Evolutionary conservation across 192 early-diverging fungal species (phyloP).

Genomic region (Diversispora epigaea): DNA sequence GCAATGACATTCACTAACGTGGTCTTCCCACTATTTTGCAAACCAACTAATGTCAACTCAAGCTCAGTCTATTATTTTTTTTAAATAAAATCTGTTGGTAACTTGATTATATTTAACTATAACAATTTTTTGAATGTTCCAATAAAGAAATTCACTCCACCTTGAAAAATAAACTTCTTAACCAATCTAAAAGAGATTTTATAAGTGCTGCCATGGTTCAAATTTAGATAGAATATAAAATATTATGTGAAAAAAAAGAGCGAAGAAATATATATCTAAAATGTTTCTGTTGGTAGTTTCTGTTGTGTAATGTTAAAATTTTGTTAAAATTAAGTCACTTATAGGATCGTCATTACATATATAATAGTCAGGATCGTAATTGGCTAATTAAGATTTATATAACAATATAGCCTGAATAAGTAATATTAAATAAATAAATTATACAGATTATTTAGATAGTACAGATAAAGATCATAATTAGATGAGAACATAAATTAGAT

Average conservation of each 20-base stretch:
- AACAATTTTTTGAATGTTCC: not conserved
- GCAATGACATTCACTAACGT: constrained; percentile 86
- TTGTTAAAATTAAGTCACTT: too few relatives aligned
- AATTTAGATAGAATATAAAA: not conserved
- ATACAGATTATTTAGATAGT: too few relatives aligned
- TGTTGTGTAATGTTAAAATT: too few relatives aligned
- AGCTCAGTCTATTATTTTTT: constrained; percentile 66
- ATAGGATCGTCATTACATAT: too few relatives aligned
- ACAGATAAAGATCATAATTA: too few relatives aligned
- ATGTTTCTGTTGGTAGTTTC: too few relatives aligned
- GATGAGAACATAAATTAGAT: too few relatives aligned
- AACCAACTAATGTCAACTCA: constrained; percentile 84
- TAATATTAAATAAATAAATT: too few relatives aligned
- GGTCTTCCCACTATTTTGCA: constrained; percentile 87
- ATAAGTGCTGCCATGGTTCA: constrained; percentile 54
- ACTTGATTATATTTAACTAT: not conserved
- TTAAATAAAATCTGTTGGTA: not conserved
- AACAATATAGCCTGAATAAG: too few relatives aligned
- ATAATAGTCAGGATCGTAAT: too few relatives aligned
- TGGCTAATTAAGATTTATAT: too few relatives aligned
- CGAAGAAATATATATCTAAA: too few relatives aligned
- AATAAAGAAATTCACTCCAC: constrained; percentile 40
- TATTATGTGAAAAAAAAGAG: not conserved
- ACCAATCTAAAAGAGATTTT: constrained; percentile 65
- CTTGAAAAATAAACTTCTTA: constrained; percentile 80